Evolutionary conservation across 164 flowering plant genomes (phyloP).

Genomic region (Vitis rotundifolia): DNA sequence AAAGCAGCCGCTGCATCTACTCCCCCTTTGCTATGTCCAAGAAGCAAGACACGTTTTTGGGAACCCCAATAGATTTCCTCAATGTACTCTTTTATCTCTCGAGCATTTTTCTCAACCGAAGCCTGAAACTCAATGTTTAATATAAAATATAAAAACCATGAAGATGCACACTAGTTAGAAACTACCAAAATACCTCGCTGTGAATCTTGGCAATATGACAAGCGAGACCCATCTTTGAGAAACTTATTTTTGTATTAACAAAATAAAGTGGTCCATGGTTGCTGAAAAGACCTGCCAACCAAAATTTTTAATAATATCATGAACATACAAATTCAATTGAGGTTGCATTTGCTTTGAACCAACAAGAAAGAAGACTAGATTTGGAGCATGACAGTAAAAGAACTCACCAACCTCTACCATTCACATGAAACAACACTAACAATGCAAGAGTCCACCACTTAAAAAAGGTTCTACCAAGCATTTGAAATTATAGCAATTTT

Average conservation of each 20-base stretch:
- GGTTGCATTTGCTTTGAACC: not conserved
- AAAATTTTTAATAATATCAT: not conserved
- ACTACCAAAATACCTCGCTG: slow-evolving; percentile 71
- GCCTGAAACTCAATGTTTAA: slow-evolving; percentile 49
- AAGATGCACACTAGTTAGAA: not conserved
- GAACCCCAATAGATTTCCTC: slow-evolving; percentile 97
- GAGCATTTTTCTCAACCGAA: slow-evolving; percentile 92
- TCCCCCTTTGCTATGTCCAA: slow-evolving; percentile 99
- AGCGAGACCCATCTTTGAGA: slow-evolving; percentile 91
- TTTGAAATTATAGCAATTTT: not conserved
- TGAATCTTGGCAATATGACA: slow-evolving; percentile 99
- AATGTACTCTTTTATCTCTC: slow-evolving; percentile 82
- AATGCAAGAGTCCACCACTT: too few species aligned
- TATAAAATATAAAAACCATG: slow-evolving; percentile 2
- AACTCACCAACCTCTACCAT: not conserved
- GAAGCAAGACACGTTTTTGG: slow-evolving; percentile 77
- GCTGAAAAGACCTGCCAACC: slow-evolving; percentile 83
- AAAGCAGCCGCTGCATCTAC: slow-evolving; percentile 95
- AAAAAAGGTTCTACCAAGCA: not conserved
- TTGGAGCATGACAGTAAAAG: not conserved
- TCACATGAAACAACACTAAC: not conserved
- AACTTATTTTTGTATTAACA: slow-evolving; percentile 64
- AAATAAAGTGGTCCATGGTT: slow-evolving; percentile 98
- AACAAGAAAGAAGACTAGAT: not conserved
- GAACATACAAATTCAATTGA: not conserved